Evolutionary conservation across 2,329 filamentous ascomycete genomes (phyloP).

Genomic region (Fusarium sp.): DNA sequence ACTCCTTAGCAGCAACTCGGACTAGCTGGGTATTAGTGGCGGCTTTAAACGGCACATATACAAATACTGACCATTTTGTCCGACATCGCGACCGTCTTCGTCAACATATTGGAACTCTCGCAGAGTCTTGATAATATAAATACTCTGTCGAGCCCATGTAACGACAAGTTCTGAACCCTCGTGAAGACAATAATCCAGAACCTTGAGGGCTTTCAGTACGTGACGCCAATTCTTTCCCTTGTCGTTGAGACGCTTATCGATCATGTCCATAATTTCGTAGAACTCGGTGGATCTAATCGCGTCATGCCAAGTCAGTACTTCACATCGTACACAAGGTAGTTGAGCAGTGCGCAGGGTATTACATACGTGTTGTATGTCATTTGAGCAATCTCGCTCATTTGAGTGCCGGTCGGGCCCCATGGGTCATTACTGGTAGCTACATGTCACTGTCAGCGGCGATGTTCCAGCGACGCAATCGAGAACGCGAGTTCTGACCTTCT

Average conservation of each 20-base stretch:
- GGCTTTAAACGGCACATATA: background rate
- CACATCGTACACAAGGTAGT: background rate
- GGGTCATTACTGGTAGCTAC: constrained; percentile 97
- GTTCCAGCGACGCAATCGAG: background rate
- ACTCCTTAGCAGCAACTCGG: constrained; percentile 93
- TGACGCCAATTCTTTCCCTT: constrained; percentile 99
- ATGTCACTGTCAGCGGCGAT: constrained; percentile 34
- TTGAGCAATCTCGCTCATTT: constrained; percentile 98
- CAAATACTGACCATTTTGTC: constrained; percentile 82
- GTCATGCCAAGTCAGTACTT: constrained; percentile 32
- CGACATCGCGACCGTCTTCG: constrained; percentile 94
- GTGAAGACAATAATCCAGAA: constrained; percentile 96
- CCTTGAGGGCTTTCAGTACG: constrained; percentile 96
- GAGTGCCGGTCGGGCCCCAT: constrained; percentile 96
- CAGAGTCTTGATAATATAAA: constrained; percentile 98
- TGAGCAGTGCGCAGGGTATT: background rate
- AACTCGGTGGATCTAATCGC: constrained; percentile 85
- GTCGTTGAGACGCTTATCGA: constrained; percentile 97
- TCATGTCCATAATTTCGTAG: constrained; percentile 99
- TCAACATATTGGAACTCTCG: constrained; percentile 97
- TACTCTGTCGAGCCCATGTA: constrained; percentile 96
- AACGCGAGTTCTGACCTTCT: constrained; percentile 74
- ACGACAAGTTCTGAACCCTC: constrained; percentile 97
- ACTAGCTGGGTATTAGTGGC: constrained; percentile 63
- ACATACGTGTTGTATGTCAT: constrained; percentile 97